These are phyloP conservation scores for Pisolithus sp. DNA, from an alignment of 768 basidiomycete species.

Conservation along the genomic window DNA sequence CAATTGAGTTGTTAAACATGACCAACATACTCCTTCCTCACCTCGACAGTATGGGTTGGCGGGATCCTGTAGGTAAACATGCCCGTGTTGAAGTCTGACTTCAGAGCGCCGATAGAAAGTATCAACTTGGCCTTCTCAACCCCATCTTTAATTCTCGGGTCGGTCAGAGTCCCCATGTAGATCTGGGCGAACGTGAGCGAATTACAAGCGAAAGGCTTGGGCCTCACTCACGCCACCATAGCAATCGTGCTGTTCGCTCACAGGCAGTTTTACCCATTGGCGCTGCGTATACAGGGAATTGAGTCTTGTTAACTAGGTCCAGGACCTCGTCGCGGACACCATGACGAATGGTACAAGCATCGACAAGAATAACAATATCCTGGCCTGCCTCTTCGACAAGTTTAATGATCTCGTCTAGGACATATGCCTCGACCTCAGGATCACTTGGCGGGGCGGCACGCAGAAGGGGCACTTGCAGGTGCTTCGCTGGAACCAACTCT, in stretches of 20 bases:
- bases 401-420: slow-evolving; percentile 65
- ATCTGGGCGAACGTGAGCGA: slow-evolving; percentile 39
- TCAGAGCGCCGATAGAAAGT: slow-evolving; percentile 62
- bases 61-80: slow-evolving; percentile 77
- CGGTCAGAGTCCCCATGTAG: slow-evolving; percentile 67
- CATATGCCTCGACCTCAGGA: slow-evolving; percentile 54
- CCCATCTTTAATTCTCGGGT: slow-evolving; percentile 58
- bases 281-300: slow-evolving; percentile 66
- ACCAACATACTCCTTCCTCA: slow-evolving; percentile 17
- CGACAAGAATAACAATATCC: slow-evolving; percentile 71
- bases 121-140: slow-evolving; percentile 74
- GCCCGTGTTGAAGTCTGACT: slow-evolving; percentile 84
- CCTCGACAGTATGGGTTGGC: slow-evolving; percentile 55
- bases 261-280: slow-evolving; percentile 79
- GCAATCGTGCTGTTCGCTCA: slow-evolving; percentile 64
- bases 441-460: slow-evolving; percentile 47
- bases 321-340: slow-evolving; percentile 55
- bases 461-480: slow-evolving; percentile 54
- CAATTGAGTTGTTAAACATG: neutral
- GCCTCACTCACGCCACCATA: slow-evolving; percentile 67
- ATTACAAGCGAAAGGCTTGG: neutral
- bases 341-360: slow-evolving; percentile 76
- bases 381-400: slow-evolving; percentile 51
- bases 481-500: slow-evolving; percentile 56
- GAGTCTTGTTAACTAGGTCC: slow-evolving; percentile 57